These are phyloP conservation scores for Picea mariana DNA, from an alignment of 83 land plant species.

Conservation along the genomic window DNA sequence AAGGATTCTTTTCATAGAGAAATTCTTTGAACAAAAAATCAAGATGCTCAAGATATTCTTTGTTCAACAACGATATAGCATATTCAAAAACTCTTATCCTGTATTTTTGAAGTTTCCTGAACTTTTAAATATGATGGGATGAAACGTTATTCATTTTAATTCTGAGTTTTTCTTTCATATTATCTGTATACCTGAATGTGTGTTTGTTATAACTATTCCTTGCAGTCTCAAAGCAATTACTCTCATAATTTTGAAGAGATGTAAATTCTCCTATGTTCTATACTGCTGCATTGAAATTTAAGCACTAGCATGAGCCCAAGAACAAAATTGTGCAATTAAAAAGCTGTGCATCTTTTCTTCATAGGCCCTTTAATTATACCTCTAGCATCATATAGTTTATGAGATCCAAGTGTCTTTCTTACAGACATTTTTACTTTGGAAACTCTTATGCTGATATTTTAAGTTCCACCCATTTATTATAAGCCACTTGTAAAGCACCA, in stretches of 20 bases:
- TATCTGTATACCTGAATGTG: not conserved
- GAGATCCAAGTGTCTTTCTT: not conserved
- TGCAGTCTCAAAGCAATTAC: not conserved
- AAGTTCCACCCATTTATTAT: not conserved
- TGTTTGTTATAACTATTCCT: not conserved
- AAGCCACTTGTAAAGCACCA: not conserved
- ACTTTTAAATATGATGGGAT: too few species aligned
- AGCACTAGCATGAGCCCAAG: not conserved
- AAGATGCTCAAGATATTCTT: not conserved
- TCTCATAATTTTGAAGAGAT: not conserved
- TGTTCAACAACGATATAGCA: not conserved
- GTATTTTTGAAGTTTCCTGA: not conserved
- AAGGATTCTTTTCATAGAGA: not conserved
- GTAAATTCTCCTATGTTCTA: not conserved
- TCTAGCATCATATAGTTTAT: not conserved
- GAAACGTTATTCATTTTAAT: too few species aligned
- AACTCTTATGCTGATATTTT: not conserved
- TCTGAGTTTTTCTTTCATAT: not conserved
- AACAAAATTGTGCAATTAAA: not conserved
- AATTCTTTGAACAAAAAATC: not conserved
- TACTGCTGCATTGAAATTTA: not conserved
- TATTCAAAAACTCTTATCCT: conserved; percentile 1
- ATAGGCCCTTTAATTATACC: not conserved
- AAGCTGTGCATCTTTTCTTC: not conserved
- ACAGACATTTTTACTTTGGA: too few species aligned